Evolutionary conservation across 805 yeast genomes (phyloP).

Genomic region (Kuraishia molischiana): DNA sequence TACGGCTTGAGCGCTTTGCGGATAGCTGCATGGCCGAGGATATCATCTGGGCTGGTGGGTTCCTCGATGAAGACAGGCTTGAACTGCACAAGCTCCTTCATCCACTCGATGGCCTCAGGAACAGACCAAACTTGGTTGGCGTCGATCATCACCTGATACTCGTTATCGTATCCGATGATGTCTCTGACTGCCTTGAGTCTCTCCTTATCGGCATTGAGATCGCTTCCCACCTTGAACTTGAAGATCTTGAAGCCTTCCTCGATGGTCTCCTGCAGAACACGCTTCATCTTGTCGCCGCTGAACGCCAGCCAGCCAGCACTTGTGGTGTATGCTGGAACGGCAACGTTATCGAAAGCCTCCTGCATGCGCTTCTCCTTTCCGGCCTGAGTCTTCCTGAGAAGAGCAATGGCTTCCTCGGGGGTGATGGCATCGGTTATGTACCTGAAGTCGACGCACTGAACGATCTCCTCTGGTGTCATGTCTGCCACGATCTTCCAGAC

Average conservation of each 20-base stretch:
- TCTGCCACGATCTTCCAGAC: conserved; percentile 32
- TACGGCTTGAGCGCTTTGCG: conserved; percentile 11
- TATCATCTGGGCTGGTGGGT: conserved; percentile 16
- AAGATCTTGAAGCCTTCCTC: conserved; percentile 28
- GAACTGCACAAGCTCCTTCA: conserved; percentile 10
- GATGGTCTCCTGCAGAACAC: conserved; percentile 20
- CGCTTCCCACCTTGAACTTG: conserved; percentile 31
- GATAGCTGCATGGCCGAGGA: conserved; percentile 13
- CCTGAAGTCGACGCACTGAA: conserved; percentile 28
- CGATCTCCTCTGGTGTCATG: conserved; percentile 30
- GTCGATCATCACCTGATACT: conserved; percentile 12
- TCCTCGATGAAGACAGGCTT: conserved; percentile 16
- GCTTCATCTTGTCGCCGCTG: conserved; percentile 28
- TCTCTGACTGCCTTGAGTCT: conserved; percentile 27
- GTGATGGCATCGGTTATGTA: conserved; percentile 32
- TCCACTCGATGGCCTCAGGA: conserved; percentile 14
- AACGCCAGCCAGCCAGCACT: conserved; percentile 35
- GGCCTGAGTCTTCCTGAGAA: conserved; percentile 17
- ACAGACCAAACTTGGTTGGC: conserved; percentile 17
- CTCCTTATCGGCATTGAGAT: conserved; percentile 24
- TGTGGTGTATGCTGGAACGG: conserved; percentile 35
- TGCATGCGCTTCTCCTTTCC: conserved; percentile 23
- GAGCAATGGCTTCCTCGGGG: conserved; percentile 27
- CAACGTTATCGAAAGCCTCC: conserved; percentile 21
- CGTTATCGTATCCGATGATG: conserved; percentile 26